Conservation (phyloP, 371 early-diverging fungal genomes). For the Mortierella sp. region DNA sequence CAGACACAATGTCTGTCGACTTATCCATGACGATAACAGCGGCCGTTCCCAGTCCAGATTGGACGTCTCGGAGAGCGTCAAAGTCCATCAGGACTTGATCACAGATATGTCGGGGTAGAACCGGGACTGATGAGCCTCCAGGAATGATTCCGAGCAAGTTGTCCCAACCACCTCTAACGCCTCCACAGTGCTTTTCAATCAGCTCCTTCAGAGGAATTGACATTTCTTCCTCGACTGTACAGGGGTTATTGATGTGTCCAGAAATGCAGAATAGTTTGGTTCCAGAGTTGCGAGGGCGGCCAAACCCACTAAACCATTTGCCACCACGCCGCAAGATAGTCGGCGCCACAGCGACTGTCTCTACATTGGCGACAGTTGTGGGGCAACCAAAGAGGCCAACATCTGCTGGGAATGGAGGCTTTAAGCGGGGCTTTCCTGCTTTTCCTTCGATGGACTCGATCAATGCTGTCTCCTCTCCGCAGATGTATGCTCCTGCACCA, state of each 20-base stretch:
- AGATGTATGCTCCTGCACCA: slow-evolving; percentile 98
- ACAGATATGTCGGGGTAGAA: slow-evolving; percentile 89
- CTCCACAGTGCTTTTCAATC: slow-evolving; percentile 97
- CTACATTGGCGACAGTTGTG: slow-evolving; percentile 97
- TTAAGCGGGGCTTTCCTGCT: slow-evolving; percentile 97
- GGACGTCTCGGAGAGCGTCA: slow-evolving; percentile 93
- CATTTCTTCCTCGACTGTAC: slow-evolving; percentile 99
- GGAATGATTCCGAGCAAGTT: slow-evolving; percentile 97
- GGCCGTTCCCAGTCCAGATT: slow-evolving; percentile 95
- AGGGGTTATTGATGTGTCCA: slow-evolving; percentile 97
- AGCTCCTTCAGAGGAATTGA: slow-evolving; percentile 94
- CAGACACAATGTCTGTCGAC: slow-evolving; percentile 90
- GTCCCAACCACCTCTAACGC: slow-evolving; percentile 99
- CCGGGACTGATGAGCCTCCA: slow-evolving; percentile 96
- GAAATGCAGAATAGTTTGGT: slow-evolving; percentile 98
- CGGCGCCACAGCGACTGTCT: slow-evolving; percentile 97
- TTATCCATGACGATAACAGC: slow-evolving; percentile 99
- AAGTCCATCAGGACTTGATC: slow-evolving; percentile 97
- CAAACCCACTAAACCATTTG: slow-evolving; percentile 94
- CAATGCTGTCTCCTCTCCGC: slow-evolving; percentile 97
- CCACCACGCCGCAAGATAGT: slow-evolving; percentile 95
- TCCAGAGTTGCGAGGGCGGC: slow-evolving; percentile 93
- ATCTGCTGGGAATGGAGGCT: slow-evolving; percentile 99
- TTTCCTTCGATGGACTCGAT: slow-evolving; percentile 98
- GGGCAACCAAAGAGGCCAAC: slow-evolving; percentile 98